These are phyloP conservation scores for Ascochyta fabae DNA, from an alignment of 2,329 filamentous ascomycete species.

Conservation along the genomic window DNA sequence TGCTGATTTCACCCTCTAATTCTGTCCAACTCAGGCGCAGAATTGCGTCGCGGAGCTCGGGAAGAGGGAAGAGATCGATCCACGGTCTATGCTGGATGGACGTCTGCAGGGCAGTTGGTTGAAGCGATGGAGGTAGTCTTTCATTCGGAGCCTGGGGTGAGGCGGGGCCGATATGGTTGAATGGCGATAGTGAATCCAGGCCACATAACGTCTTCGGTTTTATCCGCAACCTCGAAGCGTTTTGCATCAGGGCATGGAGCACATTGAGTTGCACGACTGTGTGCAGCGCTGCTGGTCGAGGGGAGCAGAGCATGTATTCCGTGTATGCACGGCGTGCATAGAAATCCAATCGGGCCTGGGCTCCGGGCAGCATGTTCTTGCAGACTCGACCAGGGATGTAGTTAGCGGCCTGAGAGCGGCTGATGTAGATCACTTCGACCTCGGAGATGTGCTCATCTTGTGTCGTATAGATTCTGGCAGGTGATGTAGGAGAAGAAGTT, in stretches of 20 bases:
- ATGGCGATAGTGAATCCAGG: slow-evolving; percentile 1
- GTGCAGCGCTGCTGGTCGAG: background rate
- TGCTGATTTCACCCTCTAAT: slow-evolving; percentile 7
- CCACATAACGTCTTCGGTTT: background rate
- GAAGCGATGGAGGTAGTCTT: background rate
- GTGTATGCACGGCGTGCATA: slow-evolving; percentile 1
- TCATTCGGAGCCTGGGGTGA: background rate
- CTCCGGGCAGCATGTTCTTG: slow-evolving; percentile 1
- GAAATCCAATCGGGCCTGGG: background rate
- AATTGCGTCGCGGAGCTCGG: slow-evolving; percentile 48
- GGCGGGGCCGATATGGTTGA: background rate
- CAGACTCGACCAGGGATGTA: slow-evolving; percentile 1
- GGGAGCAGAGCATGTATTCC: slow-evolving; percentile 1
- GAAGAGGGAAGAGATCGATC: slow-evolving; percentile 45
- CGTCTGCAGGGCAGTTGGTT: slow-evolving; percentile 48
- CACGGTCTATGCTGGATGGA: slow-evolving; percentile 49
- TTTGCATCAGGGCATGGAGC: slow-evolving; percentile 3
- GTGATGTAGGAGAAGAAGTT: background rate
- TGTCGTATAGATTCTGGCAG: too few species aligned
- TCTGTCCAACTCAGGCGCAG: slow-evolving; percentile 40
- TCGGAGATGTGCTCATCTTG: background rate
- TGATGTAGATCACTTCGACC: background rate
- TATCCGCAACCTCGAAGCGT: background rate
- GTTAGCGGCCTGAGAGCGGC: background rate
- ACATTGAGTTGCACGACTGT: slow-evolving; percentile 4